Base-by-base conservation (phyloP, 169 alveolate species). In the Eimeria falciformis region DNA sequence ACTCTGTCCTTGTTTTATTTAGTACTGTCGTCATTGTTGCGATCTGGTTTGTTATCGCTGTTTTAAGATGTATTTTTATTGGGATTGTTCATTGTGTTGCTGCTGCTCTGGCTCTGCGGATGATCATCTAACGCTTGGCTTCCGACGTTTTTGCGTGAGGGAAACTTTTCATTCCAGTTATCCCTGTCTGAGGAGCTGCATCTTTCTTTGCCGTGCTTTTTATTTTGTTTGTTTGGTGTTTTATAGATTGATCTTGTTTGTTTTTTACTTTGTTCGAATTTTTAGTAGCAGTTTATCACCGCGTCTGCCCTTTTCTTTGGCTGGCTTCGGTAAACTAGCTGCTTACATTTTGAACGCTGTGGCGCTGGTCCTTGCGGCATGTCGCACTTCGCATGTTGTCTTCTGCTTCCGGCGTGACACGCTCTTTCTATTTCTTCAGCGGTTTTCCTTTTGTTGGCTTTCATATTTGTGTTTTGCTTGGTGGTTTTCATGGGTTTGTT, bases 151-250 rank as follows among this genome's bases (percentile, higher is more conserved):
- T 29, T 27, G 7, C 73, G 47, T 79, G 88, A 50, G 88, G 88
- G 50, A 47, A 79, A 53, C 73, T 17, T 12, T 50, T 50, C 5
- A 11, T 43, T 50, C 88, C 88, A 79, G 88, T 78, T 78, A 78
- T 78, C 87, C 87, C 87, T 78, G 87, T 78, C 87, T 78, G 87
- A 78, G 14, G 43, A 69, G 62, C n/a, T n/a, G n/a, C n/a, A n/a
- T n/a, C n/a, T n/a, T n/a, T n/a, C n/a, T n/a, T n/a, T n/a, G n/a
- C n/a, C n/a, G n/a, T n/a, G n/a, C 62, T 50, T 50, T 50, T 7
- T 11, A 50, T 14, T 11, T 7, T 14, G 62, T 50, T 7, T 50
- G 62, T 50, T 11, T 50, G n/a, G 62, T 50, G 14, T 50, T 50
- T 50, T 50, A 14, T 14, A 11, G n/a, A 50, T 50, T 50, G n/a